phyloP scores from a whole-genome alignment of 352 stramenopile genomes.

The Phytophthora podocarpi region DNA sequence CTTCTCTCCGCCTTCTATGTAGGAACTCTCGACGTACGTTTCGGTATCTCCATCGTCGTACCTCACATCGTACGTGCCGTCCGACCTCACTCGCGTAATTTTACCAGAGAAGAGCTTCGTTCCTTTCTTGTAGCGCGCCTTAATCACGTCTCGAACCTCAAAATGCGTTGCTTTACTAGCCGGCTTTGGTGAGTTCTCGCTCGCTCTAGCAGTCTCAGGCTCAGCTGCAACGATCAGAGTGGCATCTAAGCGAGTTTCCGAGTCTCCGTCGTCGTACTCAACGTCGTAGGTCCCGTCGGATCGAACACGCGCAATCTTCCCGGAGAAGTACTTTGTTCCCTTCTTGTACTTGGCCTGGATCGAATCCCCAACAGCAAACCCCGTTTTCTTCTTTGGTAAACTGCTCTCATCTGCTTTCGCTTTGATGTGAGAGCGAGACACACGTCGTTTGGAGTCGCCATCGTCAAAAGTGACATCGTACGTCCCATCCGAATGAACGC shows the following conservation, averaged over 20 bases:
- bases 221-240: conserved; percentile 18
- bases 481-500: conserved; percentile 55
- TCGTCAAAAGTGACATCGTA: conserved; percentile 61
- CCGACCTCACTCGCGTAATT: conserved; percentile 47
- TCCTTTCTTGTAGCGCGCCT: conserved; percentile 51
- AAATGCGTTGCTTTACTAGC: conserved; percentile 15
- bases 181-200: conserved; percentile 1
- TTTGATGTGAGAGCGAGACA: conserved; percentile 36
- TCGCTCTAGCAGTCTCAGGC: conserved; percentile 1
- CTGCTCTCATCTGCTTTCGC: conserved; percentile 2
- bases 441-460: conserved; percentile 50
- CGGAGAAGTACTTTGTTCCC: conserved; percentile 45
- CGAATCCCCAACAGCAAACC: conserved; percentile 41
- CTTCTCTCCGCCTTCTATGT: conserved; percentile 22
- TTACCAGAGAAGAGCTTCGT: conserved; percentile 48
- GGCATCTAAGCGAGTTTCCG: conserved; percentile 27
- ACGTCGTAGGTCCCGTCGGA: conserved; percentile 65
- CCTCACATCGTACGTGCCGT: conserved; percentile 74
- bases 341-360: conserved; percentile 56
- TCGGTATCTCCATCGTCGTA: conserved; percentile 70
- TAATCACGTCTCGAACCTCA: conserved; percentile 32
- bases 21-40: conserved; percentile 28
- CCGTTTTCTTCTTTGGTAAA: conserved; percentile 19
- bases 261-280: conserved; percentile 51
- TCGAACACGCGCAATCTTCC: conserved; percentile 52